These are phyloP conservation scores for Linaria vulgaris DNA, from an alignment of 257 asterid species.

Conservation along the genomic window DNA sequence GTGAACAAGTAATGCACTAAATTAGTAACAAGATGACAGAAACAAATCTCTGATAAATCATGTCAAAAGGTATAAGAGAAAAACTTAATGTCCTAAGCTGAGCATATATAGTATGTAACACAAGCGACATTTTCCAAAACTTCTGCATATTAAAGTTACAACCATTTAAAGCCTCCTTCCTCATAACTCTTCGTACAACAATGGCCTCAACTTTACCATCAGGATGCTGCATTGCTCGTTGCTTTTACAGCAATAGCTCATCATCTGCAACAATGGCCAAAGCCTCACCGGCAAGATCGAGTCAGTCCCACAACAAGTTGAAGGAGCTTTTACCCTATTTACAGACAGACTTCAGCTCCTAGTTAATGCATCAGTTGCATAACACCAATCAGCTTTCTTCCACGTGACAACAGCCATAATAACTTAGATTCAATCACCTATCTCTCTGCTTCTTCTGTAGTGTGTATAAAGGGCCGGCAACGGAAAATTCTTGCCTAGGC, in stretches of 20 bases:
- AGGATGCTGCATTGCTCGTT: not conserved
- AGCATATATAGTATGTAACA: too few relatives aligned
- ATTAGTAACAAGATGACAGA: too few relatives aligned
- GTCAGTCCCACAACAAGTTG: constrained; percentile 3
- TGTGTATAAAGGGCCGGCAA: not conserved
- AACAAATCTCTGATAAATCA: too few relatives aligned
- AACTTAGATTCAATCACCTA: not conserved
- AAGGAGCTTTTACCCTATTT: constrained; percentile 8
- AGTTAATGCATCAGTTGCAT: not conserved
- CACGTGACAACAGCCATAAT: not conserved
- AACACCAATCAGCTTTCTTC: constrained; percentile 11
- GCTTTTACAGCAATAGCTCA: too few relatives aligned
- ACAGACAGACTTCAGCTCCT: constrained; percentile 3
- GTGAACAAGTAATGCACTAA: too few relatives aligned
- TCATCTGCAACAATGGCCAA: constrained; percentile 7
- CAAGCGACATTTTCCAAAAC: too few relatives aligned
- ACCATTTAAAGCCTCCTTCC: too few relatives aligned
- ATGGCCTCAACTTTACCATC: not conserved
- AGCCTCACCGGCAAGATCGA: constrained; percentile 24
- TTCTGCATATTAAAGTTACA: too few relatives aligned
- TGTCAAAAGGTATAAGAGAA: too few relatives aligned
- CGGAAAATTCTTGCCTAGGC: too few relatives aligned
- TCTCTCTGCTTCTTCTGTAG: constrained; percentile 1
- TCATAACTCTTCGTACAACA: not conserved
- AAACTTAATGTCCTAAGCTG: too few relatives aligned